Evolutionary conservation across 176 grass and related monocot genomes (phyloP).

Genomic region (Raddia distichophylla): DNA sequence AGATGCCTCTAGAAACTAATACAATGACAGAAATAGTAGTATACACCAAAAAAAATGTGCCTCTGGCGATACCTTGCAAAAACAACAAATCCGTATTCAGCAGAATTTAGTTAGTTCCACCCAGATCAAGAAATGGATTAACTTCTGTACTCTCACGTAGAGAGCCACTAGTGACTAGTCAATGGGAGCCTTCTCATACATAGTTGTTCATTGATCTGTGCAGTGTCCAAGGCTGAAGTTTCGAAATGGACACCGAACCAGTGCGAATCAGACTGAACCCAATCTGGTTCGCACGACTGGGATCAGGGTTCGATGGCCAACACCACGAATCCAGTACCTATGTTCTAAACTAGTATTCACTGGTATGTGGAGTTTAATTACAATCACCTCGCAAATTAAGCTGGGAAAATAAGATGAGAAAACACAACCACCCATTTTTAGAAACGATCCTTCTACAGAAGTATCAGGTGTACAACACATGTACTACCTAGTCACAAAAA

Average conservation of each 20-base stretch:
- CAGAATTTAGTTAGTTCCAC: neutral
- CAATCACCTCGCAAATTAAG: neutral
- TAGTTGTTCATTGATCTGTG: neutral
- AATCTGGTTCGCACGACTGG: too few relatives aligned
- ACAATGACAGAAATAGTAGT: neutral
- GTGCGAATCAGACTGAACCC: too few relatives aligned
- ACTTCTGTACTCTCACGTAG: neutral
- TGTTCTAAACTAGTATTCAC: conserved; percentile 13
- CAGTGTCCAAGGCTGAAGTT: neutral
- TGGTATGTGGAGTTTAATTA: neutral
- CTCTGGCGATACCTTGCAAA: neutral
- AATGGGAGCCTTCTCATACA: conserved; percentile 6
- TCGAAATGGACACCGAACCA: too few relatives aligned
- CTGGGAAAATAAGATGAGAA: neutral
- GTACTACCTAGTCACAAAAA: neutral
- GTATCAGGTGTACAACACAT: conserved; percentile 8
- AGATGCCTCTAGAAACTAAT: conserved; percentile 24
- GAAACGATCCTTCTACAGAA: neutral
- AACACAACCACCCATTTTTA: neutral
- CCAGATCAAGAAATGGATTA: conserved; percentile 20
- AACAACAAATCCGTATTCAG: neutral
- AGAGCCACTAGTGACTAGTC: neutral
- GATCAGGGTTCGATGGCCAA: too few relatives aligned
- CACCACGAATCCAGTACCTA: too few relatives aligned
- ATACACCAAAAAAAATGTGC: neutral